A percentile compares a stretch with the other conserved stretches of the same genome.
Conservation (phyloP, 2,329 filamentous ascomycete genomes). For the Fusarium udum region DNA sequence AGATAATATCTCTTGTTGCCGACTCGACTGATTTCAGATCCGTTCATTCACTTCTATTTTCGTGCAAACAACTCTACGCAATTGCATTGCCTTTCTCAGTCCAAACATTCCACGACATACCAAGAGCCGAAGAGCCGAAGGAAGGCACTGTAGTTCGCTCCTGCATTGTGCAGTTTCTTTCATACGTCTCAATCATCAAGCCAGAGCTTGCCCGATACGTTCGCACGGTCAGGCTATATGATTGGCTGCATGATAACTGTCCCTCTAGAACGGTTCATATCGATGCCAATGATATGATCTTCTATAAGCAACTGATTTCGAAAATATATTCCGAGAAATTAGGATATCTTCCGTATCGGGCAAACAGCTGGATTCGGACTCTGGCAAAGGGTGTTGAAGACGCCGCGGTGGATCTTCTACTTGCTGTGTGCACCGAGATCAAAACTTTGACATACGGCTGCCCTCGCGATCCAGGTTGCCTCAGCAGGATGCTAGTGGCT, state of each 20-base stretch:
- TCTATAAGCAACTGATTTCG: fast-evolving
- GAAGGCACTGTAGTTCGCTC: not conserved
- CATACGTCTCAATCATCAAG: not conserved
- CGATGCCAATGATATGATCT: fast-evolving
- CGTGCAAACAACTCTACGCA: not conserved
- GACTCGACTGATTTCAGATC: not conserved
- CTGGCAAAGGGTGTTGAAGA: fast-evolving
- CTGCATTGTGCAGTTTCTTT: not conserved
- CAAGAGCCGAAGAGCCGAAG: not conserved
- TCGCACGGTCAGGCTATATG: not conserved
- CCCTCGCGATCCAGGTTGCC: not conserved
- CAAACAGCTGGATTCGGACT: fast-evolving
- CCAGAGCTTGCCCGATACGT: not conserved
- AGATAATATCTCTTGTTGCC: not conserved
- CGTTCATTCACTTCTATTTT: not conserved
- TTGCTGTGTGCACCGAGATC: not conserved
- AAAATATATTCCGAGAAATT: fast-evolving
- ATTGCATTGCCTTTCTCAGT: not conserved
- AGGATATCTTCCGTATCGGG: fast-evolving
- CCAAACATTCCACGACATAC: not conserved
- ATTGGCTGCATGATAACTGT: fast-evolving
- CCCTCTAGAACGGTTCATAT: not conserved
- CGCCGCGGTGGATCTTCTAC: fast-evolving
- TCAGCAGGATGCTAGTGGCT: fast-evolving
- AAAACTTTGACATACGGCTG: not conserved